A percentile compares a stretch with the other conserved stretches of the same genome.
Evolutionary conservation across 202 grass and related monocot species (phyloP).

Genomic region (Bolboschoenoplectus hybrid): DNA sequence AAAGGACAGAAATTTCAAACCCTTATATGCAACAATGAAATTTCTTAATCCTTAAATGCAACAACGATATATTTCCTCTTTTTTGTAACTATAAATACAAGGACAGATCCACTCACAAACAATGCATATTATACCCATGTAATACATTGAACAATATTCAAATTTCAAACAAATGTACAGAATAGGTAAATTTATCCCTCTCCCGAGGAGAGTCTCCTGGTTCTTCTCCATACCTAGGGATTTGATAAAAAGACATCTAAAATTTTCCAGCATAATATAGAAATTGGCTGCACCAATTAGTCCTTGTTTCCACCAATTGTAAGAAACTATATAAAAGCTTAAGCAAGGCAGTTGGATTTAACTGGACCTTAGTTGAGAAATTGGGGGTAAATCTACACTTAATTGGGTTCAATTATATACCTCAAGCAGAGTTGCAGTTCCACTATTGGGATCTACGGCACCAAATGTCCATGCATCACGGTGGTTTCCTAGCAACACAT

Average conservation of each 20-base stretch:
- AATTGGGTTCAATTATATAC: slow-evolving; percentile 37
- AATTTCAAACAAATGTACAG: neutral
- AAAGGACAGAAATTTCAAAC: too few species aligned
- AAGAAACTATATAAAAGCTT: neutral
- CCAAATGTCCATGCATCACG: slow-evolving; percentile 98
- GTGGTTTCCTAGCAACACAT: slow-evolving; percentile 88
- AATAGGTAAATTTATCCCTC: neutral
- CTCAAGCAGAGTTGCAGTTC: slow-evolving; percentile 92
- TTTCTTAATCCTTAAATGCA: neutral
- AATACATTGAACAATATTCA: neutral
- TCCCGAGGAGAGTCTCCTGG: neutral
- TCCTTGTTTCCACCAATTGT: neutral
- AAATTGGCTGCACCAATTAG: neutral
- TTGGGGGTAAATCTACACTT: slow-evolving; percentile 6
- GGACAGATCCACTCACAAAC: too few species aligned
- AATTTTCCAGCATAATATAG: slow-evolving; percentile 4
- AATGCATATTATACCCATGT: neutral
- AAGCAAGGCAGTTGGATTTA: neutral
- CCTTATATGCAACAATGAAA: neutral
- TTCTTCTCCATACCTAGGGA: neutral
- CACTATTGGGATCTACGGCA: slow-evolving; percentile 80
- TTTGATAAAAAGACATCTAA: neutral
- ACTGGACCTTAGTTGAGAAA: neutral
- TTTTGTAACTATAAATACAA: neutral
- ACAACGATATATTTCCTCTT: neutral